phyloP scores from a whole-genome alignment of 1,284 basidiomycete species.

The Trametes pubescens region DNA sequence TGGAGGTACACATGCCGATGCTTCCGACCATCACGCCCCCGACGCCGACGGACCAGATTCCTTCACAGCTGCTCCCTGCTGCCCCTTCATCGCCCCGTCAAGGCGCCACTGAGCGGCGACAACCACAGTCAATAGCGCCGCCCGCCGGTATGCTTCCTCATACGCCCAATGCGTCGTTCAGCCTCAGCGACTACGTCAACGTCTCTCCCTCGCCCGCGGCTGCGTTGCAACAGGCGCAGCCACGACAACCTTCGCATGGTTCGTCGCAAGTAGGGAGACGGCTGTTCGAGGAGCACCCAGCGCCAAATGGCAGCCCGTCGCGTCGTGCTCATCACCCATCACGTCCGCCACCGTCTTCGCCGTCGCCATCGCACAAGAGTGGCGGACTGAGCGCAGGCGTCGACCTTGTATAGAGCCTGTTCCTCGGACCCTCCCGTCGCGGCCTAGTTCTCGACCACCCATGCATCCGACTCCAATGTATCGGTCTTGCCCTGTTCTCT shows the following conservation, averaged over 20 bases:
- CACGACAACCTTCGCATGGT: constrained; percentile 54
- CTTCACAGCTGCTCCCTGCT: constrained; percentile 40
- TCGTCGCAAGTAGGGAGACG: constrained; percentile 70
- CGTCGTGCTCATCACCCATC: constrained; percentile 16
- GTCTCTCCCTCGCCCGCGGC: constrained; percentile 69
- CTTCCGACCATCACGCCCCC: constrained; percentile 47
- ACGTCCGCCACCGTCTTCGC: constrained; percentile 21
- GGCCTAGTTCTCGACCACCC: background rate
- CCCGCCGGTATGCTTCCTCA: constrained; percentile 43
- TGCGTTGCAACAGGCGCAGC: constrained; percentile 38
- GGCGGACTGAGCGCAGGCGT: constrained; percentile 54
- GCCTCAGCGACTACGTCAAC: constrained; percentile 76
- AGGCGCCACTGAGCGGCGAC: constrained; percentile 11
- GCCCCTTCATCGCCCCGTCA: constrained; percentile 42
- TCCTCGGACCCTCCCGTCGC: background rate
- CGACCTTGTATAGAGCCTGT: constrained; percentile 53
- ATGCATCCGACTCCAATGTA: constrained; percentile 19
- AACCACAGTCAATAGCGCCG: constrained; percentile 8
- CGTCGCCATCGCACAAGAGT: constrained; percentile 25
- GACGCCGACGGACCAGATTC: constrained; percentile 44
- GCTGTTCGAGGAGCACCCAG: constrained; percentile 75
- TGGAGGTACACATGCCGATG: constrained; percentile 33
- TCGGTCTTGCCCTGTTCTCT: constrained; percentile 23
- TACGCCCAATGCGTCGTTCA: constrained; percentile 60
- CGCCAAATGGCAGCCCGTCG: constrained; percentile 14